A percentile compares a stretch with the other conserved stretches of the same genome.
phyloP scores from a whole-genome alignment of 1,284 basidiomycete genomes.

The Schizophyllum amplum region DNA sequence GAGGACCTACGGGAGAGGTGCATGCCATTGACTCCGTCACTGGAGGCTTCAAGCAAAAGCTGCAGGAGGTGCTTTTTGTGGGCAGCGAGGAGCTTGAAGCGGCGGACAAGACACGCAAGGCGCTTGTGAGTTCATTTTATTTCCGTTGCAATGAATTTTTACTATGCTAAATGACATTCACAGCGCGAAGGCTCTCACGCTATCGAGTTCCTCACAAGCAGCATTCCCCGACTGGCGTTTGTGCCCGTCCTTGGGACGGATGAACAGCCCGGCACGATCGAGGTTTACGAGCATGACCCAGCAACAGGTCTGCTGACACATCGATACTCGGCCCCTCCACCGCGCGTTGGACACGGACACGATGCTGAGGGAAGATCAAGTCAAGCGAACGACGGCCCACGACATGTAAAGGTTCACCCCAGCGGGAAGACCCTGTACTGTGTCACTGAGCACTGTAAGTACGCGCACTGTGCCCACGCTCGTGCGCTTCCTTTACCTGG shows the following conservation, averaged over 20 bases:
- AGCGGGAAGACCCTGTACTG: conserved; percentile 39
- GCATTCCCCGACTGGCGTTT: conserved; percentile 25
- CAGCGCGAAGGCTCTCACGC: conserved; percentile 42
- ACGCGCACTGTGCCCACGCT: neutral
- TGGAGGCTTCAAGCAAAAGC: conserved; percentile 30
- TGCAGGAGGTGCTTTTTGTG: conserved; percentile 38
- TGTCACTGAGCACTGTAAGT: conserved; percentile 41
- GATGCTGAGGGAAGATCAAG: conserved; percentile 15
- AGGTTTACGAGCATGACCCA: conserved; percentile 30
- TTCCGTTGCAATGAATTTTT: neutral
- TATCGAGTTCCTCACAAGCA: conserved; percentile 32
- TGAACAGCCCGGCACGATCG: conserved; percentile 25
- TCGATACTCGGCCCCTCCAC: conserved; percentile 28
- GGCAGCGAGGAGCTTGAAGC: conserved; percentile 28
- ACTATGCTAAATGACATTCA: neutral
- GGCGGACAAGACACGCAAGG: conserved; percentile 39
- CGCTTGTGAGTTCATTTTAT: conserved; percentile 25
- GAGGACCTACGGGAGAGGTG: conserved; percentile 40
- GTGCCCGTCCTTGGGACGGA: conserved; percentile 34
- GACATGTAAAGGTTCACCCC: conserved; percentile 41
- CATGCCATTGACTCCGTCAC: conserved; percentile 26
- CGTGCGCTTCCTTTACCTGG: neutral
- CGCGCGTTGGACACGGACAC: conserved; percentile 13
- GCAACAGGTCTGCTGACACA: conserved; percentile 26
- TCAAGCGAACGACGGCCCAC: conserved; percentile 32